A percentile compares a stretch with the other conserved stretches of the same genome.
Conservation (phyloP, 148 eudicot genomes). For the Agrostemma githago region DNA sequence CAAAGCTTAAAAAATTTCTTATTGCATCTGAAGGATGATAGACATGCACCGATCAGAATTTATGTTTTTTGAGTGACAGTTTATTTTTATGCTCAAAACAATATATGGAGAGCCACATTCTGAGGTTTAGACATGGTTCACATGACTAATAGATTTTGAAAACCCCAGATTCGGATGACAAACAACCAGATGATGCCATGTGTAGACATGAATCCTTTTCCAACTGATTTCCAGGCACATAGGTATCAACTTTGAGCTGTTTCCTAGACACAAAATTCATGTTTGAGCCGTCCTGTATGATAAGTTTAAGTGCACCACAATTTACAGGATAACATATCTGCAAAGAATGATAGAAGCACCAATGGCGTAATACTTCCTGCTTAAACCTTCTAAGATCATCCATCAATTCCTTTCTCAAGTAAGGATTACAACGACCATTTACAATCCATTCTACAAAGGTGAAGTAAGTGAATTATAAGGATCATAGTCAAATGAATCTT, state of each 20-base stretch:
- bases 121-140: background rate
- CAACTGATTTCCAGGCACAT: background rate
- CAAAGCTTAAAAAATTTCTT: background rate
- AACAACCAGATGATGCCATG: background rate
- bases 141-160: background rate
- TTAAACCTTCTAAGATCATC: background rate
- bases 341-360: background rate
- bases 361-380: background rate
- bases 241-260: background rate
- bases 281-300: background rate
- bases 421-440: background rate
- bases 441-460: background rate
- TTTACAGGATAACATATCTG: background rate
- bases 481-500: background rate
- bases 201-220: background rate
- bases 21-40: slow-evolving; percentile 2
- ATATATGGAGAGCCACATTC: background rate
- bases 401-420: background rate
- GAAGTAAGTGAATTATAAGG: background rate
- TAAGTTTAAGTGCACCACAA: background rate
- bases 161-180: background rate
- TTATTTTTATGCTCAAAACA: slow-evolving; percentile 25
- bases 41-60: background rate
- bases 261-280: background rate
- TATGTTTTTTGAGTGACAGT: background rate